Evolutionary conservation across 306 rosid genomes (phyloP).

Genomic region (Glycyrrhiza uralensis): DNA sequence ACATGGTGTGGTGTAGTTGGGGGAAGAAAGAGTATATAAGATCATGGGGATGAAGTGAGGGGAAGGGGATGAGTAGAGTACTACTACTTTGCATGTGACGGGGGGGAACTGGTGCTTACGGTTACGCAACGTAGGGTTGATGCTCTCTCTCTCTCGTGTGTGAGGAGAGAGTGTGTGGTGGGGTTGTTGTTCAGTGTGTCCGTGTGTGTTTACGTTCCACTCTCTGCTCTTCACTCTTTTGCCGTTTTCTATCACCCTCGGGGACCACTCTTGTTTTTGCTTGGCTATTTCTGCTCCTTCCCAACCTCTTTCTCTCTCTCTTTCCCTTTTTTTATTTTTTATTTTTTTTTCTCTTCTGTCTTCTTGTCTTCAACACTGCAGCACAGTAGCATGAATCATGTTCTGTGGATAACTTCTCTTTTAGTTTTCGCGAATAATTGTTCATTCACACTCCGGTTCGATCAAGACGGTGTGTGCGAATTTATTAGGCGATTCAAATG

Average conservation of each 20-base stretch:
- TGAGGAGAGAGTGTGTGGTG: not conserved
- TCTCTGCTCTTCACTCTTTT: not conserved
- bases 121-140: constrained; percentile 37
- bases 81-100: constrained; percentile 28
- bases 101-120: not conserved
- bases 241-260: not conserved
- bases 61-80: not conserved
- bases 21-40: not conserved
- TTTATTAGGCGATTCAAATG: not conserved
- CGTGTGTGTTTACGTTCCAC: not conserved
- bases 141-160: not conserved
- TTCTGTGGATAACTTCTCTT: not conserved
- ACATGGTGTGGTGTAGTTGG: constrained; percentile 14
- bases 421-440: too few relatives aligned
- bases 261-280: constrained; percentile 23
- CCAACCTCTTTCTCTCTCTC: not conserved
- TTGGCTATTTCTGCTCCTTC: not conserved
- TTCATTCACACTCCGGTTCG: not conserved
- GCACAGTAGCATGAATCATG: not conserved
- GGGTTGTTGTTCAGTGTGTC: constrained; percentile 6
- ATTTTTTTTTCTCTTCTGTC: not conserved
- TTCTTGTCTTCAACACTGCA: not conserved
- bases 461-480: not conserved
- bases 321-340: not conserved
- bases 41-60: not conserved